phyloP scores from a whole-genome alignment of 495 filamentous ascomycete species.

The Choiromyces venosus region DNA sequence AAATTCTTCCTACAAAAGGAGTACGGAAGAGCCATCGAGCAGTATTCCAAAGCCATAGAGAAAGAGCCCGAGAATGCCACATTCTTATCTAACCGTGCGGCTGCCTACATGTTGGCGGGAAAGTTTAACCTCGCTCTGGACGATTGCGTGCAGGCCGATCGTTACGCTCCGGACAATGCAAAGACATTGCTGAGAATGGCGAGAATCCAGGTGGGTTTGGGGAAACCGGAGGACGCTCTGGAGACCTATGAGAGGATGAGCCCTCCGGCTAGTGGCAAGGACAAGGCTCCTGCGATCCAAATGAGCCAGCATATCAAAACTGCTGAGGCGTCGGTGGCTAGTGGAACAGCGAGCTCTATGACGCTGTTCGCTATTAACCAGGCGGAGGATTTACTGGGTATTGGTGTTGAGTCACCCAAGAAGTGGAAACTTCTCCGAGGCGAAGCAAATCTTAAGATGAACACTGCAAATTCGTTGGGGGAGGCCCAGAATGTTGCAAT shows the following conservation, averaged over 20 bases:
- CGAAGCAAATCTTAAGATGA: conserved; percentile 93
- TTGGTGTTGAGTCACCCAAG: conserved; percentile 67
- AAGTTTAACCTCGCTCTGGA: conserved; percentile 73
- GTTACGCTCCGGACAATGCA: conserved; percentile 71
- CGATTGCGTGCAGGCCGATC: conserved; percentile 72
- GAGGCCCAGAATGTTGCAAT: conserved; percentile 92
- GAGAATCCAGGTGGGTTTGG: conserved; percentile 79
- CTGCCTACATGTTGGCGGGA: conserved; percentile 80
- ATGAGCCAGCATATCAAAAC: conserved; percentile 79
- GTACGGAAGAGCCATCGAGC: conserved; percentile 75
- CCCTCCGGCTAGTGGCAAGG: conserved; percentile 73
- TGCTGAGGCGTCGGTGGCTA: conserved; percentile 67
- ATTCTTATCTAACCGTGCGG: conserved; percentile 91
- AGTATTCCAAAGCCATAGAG: conserved; percentile 92
- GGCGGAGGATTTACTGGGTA: conserved; percentile 71
- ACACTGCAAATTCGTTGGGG: conserved; percentile 76
- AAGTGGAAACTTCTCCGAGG: conserved; percentile 91
- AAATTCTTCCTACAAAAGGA: conserved; percentile 92
- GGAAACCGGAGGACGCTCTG: conserved; percentile 77
- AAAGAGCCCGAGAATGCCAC: conserved; percentile 71
- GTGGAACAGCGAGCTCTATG: conserved; percentile 78
- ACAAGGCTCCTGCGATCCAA: conserved; percentile 67
- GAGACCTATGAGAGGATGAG: conserved; percentile 66
- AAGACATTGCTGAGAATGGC: conserved; percentile 86
- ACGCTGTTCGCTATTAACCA: conserved; percentile 84